Percentiles rank a stretch among this genome's conserved stretches.
phyloP scores from a whole-genome alignment of 495 filamentous ascomycete species.

The Aspergillus leporis region DNA sequence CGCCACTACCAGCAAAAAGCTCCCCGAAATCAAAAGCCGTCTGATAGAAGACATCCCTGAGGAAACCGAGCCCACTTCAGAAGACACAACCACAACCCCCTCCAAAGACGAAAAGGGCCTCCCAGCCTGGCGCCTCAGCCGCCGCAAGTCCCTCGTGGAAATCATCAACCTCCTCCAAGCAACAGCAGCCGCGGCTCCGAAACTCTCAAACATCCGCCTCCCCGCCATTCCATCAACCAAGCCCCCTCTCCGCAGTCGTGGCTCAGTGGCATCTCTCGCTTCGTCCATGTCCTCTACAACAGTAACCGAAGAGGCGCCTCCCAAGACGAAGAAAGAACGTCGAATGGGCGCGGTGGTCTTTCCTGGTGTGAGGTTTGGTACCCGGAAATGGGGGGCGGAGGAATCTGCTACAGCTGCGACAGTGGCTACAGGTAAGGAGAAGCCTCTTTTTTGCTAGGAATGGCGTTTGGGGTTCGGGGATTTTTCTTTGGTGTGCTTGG shows the following conservation, averaged over 20 bases:
- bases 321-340: not conserved
- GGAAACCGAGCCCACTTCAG: constrained; percentile 10
- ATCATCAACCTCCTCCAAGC: constrained; percentile 21
- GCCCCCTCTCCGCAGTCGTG: not conserved
- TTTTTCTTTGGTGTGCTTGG: constrained; percentile 21
- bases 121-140: constrained; percentile 16
- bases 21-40: constrained; percentile 15
- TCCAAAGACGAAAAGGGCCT: constrained; percentile 8
- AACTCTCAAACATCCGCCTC: constrained; percentile 11
- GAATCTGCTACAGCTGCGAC: not conserved
- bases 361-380: not conserved
- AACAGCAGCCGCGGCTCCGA: constrained; percentile 3
- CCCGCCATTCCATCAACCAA: not conserved
- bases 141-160: constrained; percentile 28
- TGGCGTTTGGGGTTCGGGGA: constrained; percentile 24
- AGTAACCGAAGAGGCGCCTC: not conserved
- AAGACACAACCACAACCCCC: not conserved
- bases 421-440: constrained; percentile 1
- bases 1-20: too few relatives aligned
- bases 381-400: not conserved
- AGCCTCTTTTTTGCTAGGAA: constrained; percentile 24
- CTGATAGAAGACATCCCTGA: constrained; percentile 25
- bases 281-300: not conserved
- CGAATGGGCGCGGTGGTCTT: constrained; percentile 1
- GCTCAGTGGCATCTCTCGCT: constrained; percentile 1